Conservation (phyloP, 345 rosid species). For the Eucalyptus curtisii region DNA sequence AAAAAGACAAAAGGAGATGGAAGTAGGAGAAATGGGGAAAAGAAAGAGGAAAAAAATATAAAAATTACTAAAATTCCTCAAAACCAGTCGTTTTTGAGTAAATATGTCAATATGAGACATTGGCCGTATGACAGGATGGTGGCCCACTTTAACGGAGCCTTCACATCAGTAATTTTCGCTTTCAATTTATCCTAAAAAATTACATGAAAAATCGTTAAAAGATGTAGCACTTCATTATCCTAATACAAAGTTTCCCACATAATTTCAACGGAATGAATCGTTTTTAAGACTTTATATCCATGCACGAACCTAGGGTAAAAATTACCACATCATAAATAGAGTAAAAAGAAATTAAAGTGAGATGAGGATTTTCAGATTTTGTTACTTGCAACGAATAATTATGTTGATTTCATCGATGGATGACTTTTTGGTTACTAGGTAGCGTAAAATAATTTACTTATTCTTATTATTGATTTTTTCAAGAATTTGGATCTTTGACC, state of each 20-base stretch:
- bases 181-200: neutral
- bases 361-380: neutral
- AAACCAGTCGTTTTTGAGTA: too few species aligned
- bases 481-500: neutral
- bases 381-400: neutral
- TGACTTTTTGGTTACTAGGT: neutral
- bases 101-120: neutral
- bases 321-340: neutral
- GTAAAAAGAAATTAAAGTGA: neutral
- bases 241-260: neutral
- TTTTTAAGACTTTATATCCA: neutral
- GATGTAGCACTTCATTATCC: neutral
- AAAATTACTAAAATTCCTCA: neutral
- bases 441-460: neutral
- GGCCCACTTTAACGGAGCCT: fast-evolving
- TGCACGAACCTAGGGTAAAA: neutral
- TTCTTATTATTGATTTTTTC: neutral
- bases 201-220: neutral
- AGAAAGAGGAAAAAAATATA: too few species aligned
- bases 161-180: neutral
- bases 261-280: neutral
- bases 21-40: neutral
- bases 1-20: neutral
- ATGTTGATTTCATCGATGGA: neutral
- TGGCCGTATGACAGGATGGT: neutral